These are phyloP conservation scores for Neurospora africana DNA, from an alignment of 495 filamentous ascomycete species.

Conservation along the genomic window DNA sequence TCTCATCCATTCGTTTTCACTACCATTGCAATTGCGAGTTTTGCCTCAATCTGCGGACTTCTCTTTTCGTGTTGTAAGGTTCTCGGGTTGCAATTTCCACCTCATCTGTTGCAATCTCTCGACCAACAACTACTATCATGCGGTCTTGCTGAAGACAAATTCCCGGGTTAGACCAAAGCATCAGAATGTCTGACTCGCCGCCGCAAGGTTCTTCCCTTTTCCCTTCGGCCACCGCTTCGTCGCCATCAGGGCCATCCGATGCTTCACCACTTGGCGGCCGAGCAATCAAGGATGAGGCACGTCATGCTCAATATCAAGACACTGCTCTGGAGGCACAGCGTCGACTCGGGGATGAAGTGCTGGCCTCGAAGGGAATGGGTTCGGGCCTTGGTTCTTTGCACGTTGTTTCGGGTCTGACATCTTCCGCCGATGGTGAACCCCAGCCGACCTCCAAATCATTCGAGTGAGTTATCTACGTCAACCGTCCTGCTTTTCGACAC, in stretches of 20 bases:
- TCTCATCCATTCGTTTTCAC: neutral
- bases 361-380: neutral
- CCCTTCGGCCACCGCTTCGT: neutral
- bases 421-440: neutral
- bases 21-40: neutral
- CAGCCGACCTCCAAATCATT: neutral
- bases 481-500: neutral
- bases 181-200: neutral
- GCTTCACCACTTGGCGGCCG: neutral
- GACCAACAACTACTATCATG: neutral
- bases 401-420: neutral
- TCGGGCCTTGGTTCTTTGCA: neutral
- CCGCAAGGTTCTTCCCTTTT: neutral
- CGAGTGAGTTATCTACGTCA: neutral
- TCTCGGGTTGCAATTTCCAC: neutral
- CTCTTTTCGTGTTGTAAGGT: neutral
- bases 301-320: neutral
- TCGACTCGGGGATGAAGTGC: neutral
- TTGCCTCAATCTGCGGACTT: neutral
- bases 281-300: neutral
- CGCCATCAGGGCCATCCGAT: neutral
- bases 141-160: neutral
- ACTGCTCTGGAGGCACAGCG: neutral
- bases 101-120: neutral
- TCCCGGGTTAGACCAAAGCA: neutral